Base-by-base conservation (phyloP, 768 basidiomycete species). In the Pleurotus giganteus region DNA sequence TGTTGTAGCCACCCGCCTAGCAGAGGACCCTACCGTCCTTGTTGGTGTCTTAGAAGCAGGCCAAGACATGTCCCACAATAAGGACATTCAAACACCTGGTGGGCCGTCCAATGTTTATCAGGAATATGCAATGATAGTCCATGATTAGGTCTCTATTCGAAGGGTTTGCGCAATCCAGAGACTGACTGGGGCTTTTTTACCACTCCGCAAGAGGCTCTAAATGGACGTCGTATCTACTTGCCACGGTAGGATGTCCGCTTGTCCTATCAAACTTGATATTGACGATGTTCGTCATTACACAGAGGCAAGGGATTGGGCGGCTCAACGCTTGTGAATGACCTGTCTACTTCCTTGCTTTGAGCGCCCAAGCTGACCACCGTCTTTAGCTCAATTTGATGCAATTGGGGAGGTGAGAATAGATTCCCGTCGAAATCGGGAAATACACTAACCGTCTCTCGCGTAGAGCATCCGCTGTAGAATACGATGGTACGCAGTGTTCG, bases 1-100 rank as follows among this genome's bases (percentile, higher is more conserved):
- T 24, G 64, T 61, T 7, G 45, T 66, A 8, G 65, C 65, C 21
- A 58, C 37, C 17, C 37, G 52, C 15, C 24, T 53, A 26, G 52
- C 52, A 12, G 52, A 53, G 24, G 39, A 53, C 24, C 41, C 41
- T n/a, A 29, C 24, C 19, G 17, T 53, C 52, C 8, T 43, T 11
- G 52, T 53, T 13, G 52, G 39, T 44, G 41, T 53, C 27, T n/a
- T 53, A 1, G 52, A 53, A 36, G 39, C 52, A 6, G 52, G 52
- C n/a, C 24, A 53, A n/a, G 37, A 53, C 26, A 42, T 53, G 39
- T 42, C 37, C n/a, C 27, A 17, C 9, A 28, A 42, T 27, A 13
- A n/a, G 19, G 52, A 44, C 31, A 27, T 53, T 12, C 39, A 53
- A 42, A 53, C 52, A 5, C 52, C 52, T 12, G 52, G 52, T 53